These are phyloP conservation scores for Exophiala phaeomuriformis DNA, from an alignment of 2,329 filamentous ascomycete species.

Conservation along the genomic window DNA sequence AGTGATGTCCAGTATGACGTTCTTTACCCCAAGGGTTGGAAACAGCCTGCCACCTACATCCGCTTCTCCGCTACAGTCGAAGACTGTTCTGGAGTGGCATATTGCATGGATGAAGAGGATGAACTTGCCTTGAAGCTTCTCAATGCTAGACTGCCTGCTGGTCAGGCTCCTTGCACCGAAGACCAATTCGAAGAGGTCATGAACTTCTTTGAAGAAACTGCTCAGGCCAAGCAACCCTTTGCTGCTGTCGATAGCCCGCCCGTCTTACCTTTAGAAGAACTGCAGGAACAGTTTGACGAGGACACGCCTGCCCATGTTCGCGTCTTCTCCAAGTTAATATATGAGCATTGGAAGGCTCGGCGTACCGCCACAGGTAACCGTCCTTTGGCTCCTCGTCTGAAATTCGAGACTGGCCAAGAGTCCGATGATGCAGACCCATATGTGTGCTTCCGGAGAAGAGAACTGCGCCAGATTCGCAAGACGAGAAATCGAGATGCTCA, in stretches of 20 bases:
- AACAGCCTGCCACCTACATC: constrained; percentile 86
- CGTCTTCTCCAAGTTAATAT: constrained; percentile 66
- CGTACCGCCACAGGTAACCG: constrained; percentile 61
- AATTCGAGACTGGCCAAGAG: constrained; percentile 86
- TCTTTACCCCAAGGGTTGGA: constrained; percentile 71
- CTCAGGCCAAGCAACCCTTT: constrained; percentile 75
- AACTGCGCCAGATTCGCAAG: constrained; percentile 89
- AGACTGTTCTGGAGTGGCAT: constrained; percentile 80
- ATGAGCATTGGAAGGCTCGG: constrained; percentile 79
- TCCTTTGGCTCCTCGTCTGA: constrained; percentile 63
- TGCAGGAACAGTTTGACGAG: constrained; percentile 61
- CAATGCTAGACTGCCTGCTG: constrained; percentile 65
- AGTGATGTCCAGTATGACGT: constrained; percentile 75
- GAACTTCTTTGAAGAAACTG: constrained; percentile 87
- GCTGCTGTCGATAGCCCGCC: constrained; percentile 84
- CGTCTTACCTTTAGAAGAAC: constrained; percentile 64
- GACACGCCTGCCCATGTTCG: constrained; percentile 48
- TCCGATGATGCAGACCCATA: constrained; percentile 95
- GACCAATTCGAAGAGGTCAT: constrained; percentile 91
- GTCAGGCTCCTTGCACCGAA: constrained; percentile 62
- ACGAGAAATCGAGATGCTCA: constrained; percentile 89
- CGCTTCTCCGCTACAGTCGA: constrained; percentile 97
- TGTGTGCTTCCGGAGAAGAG: constrained; percentile 92
- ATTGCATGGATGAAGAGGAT: constrained; percentile 93
- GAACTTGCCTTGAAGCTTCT: constrained; percentile 74